Evolutionary conservation across 345 rosid genomes (phyloP).

Genomic region (Balakata baccata): DNA sequence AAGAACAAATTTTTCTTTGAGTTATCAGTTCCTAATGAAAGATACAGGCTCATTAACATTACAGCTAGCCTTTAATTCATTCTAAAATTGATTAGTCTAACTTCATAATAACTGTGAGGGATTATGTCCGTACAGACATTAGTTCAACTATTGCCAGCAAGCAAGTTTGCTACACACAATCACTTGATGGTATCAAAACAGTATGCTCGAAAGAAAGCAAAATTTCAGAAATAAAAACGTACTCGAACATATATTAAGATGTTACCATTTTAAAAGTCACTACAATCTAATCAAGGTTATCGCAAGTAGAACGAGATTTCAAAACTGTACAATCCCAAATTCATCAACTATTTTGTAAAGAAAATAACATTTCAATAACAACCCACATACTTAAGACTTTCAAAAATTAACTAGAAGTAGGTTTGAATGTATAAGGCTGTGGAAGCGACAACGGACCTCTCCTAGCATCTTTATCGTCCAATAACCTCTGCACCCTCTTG

Average conservation of each 20-base stretch:
- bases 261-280: neutral
- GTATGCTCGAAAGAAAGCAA: neutral
- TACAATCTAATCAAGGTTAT: neutral
- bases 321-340: neutral
- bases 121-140: neutral
- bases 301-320: neutral
- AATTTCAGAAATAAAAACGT: neutral
- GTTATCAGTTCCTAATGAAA: too few species aligned
- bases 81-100: neutral
- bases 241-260: neutral
- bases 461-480: constrained; percentile 66
- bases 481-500: constrained; percentile 63
- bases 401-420: constrained; percentile 32
- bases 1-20: too few species aligned
- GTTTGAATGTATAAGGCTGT: constrained; percentile 78
- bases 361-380: neutral
- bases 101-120: neutral
- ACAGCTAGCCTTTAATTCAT: neutral
- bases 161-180: neutral
- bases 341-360: neutral
- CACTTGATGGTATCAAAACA: neutral
- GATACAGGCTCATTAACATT: neutral
- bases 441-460: constrained; percentile 75
- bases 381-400: constrained; percentile 10
- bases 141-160: neutral